Conservation (phyloP, 352 stramenopile genomes). For the Phytophthora sansomeana region DNA sequence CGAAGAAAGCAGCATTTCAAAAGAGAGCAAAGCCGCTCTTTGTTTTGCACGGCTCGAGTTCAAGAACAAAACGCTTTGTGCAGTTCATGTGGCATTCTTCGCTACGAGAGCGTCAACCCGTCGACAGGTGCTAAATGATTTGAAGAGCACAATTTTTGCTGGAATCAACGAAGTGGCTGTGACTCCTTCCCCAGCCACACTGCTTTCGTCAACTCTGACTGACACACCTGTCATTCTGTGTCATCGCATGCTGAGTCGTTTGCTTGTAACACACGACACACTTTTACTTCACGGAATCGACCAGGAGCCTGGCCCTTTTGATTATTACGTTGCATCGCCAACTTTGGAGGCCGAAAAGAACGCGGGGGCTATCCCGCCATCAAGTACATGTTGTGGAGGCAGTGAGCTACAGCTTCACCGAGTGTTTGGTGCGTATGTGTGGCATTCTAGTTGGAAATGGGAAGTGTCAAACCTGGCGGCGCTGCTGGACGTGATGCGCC, state of each 20-base stretch:
- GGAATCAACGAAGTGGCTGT: slow-evolving; percentile 59
- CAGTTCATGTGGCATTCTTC: slow-evolving; percentile 89
- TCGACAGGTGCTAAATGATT: slow-evolving; percentile 72
- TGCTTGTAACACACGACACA: slow-evolving; percentile 81
- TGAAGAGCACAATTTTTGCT: slow-evolving; percentile 72
- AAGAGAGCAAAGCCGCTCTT: slow-evolving; percentile 63
- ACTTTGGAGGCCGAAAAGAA: slow-evolving; percentile 48
- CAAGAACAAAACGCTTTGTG: slow-evolving; percentile 82
- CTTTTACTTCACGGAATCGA: slow-evolving; percentile 60
- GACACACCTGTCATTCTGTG: slow-evolving; percentile 51
- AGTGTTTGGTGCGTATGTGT: slow-evolving; percentile 90
- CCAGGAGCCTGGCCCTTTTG: slow-evolving; percentile 38
- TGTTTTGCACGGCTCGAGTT: slow-evolving; percentile 87
- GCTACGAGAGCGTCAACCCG: slow-evolving; percentile 68
- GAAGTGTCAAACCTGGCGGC: slow-evolving; percentile 64
- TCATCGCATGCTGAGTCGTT: slow-evolving; percentile 82
- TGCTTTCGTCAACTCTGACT: slow-evolving; percentile 30
- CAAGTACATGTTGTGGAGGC: slow-evolving; percentile 76
- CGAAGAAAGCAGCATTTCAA: slow-evolving; percentile 25
- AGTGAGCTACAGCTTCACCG: slow-evolving; percentile 77
- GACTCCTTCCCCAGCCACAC: slow-evolving; percentile 33
- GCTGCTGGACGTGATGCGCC: slow-evolving; percentile 71
- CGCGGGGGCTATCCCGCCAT: slow-evolving; percentile 36
- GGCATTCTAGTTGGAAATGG: slow-evolving; percentile 89
- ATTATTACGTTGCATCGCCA: slow-evolving; percentile 41